These are phyloP conservation scores for Linum trigynum DNA, from an alignment of 345 rosid species.

Conservation along the genomic window DNA sequence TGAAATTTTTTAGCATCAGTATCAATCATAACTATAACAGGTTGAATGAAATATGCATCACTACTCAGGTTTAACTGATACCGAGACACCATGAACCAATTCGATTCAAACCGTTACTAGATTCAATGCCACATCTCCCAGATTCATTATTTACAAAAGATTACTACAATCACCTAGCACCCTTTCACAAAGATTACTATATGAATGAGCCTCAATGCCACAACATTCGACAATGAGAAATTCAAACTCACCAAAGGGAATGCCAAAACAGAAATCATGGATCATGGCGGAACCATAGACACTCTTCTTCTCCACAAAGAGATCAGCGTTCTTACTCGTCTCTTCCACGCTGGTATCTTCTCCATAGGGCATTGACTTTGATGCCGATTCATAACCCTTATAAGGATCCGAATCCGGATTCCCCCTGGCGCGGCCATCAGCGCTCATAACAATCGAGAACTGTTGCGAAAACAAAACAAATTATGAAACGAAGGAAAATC, in stretches of 20 bases:
- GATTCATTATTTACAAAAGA: no score
- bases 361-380: conserved; percentile 14
- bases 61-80: no score
- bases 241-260: conserved; percentile 72
- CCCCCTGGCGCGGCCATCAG: conserved; percentile 33
- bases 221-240: not conserved
- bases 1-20: not conserved
- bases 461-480: conserved; percentile 14
- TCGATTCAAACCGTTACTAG: no score
- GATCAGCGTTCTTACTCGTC: conserved; percentile 14
- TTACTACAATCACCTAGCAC: no score
- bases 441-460: conserved; percentile 41
- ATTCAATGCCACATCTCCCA: no score
- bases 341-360: conserved; percentile 22
- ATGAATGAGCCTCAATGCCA: not conserved
- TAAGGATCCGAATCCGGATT: conserved; percentile 27
- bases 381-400: conserved; percentile 21
- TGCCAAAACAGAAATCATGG: conserved; percentile 92
- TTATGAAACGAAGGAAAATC: not conserved
- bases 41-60: no score
- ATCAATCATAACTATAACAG: no score
- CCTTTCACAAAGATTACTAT: no score
- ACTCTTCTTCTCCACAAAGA: not conserved
- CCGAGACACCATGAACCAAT: no score
- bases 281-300: conserved; percentile 57